Evolutionary conservation across 176 grass and related monocot genomes (phyloP).

Genomic region (Ampelocalamus luodianensis): DNA sequence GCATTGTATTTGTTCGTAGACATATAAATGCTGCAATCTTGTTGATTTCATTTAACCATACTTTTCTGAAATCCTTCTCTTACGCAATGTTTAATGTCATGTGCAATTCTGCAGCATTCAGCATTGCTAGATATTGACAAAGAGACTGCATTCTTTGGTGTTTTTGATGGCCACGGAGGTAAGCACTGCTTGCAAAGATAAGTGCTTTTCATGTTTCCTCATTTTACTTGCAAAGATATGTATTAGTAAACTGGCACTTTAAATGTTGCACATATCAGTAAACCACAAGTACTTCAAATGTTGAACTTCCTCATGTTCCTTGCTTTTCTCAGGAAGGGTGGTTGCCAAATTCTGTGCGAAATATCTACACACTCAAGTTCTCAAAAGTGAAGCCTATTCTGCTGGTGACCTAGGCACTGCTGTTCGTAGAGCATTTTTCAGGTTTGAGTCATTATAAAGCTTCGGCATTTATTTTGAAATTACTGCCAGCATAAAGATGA

Average conservation of each 20-base stretch:
- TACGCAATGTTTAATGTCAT: conserved; percentile 33
- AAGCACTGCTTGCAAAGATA: conserved; percentile 28
- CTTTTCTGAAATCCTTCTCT: conserved; percentile 17
- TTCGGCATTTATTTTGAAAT: conserved; percentile 32
- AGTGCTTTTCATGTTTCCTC: conserved; percentile 33
- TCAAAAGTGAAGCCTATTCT: conserved; percentile 76
- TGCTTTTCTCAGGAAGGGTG: conserved; percentile 70
- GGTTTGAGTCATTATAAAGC: conserved; percentile 50
- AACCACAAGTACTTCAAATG: conserved; percentile 21
- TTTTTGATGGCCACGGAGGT: conserved; percentile 99
- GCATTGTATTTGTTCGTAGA: neutral
- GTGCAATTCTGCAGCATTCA: conserved; percentile 68
- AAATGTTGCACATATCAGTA: neutral
- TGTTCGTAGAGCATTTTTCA: conserved; percentile 85
- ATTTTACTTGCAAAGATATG: conserved; percentile 5
- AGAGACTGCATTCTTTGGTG: conserved; percentile 86
- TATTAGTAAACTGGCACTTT: conserved; percentile 19
- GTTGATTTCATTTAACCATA: conserved; percentile 29
- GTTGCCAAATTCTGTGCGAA: conserved; percentile 99
- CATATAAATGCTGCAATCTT: conserved; percentile 17
- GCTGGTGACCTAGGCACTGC: conserved; percentile 79
- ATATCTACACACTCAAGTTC: conserved; percentile 81
- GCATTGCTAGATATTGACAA: conserved; percentile 84
- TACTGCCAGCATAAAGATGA: conserved; percentile 2
- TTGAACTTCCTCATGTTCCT: conserved; percentile 24